Evolutionary conservation across 371 early-diverging fungal species (phyloP).

Genomic region (Mortierella sp.): DNA sequence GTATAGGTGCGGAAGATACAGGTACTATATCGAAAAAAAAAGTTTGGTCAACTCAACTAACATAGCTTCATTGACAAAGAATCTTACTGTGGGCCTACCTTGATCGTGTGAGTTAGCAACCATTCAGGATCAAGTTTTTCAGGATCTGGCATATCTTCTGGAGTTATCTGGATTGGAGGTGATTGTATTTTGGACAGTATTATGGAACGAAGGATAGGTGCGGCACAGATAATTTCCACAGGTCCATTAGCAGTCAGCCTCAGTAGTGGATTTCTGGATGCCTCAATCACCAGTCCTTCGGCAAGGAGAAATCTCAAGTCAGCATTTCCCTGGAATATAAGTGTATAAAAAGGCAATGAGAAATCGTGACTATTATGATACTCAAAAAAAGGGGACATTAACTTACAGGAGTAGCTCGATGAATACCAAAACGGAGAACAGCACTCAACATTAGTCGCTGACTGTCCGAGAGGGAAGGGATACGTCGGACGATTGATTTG

Average conservation of each 20-base stretch:
- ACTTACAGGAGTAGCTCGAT: neutral
- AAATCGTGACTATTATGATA: neutral
- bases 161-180: neutral
- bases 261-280: neutral
- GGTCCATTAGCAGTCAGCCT: neutral
- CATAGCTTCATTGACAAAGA: neutral
- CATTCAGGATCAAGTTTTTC: neutral
- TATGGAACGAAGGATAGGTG: slow-evolving; percentile 1
- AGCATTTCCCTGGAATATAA: neutral
- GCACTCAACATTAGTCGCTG: neutral
- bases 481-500: neutral
- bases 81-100: neutral
- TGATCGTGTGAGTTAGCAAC: slow-evolving; percentile 3
- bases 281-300: neutral
- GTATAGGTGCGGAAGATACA: neutral
- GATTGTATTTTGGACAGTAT: neutral
- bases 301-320: neutral
- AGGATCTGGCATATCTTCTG: neutral
- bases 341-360: neutral
- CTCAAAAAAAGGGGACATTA: neutral
- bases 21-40: neutral
- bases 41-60: neutral
- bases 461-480: neutral
- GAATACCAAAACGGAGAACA: neutral
- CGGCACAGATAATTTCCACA: neutral